Evolutionary conservation across 1,284 basidiomycete species (phyloP), one percentile per base, ranked within the genome.

Genomic region (Coriolopsis trogii): DNA sequence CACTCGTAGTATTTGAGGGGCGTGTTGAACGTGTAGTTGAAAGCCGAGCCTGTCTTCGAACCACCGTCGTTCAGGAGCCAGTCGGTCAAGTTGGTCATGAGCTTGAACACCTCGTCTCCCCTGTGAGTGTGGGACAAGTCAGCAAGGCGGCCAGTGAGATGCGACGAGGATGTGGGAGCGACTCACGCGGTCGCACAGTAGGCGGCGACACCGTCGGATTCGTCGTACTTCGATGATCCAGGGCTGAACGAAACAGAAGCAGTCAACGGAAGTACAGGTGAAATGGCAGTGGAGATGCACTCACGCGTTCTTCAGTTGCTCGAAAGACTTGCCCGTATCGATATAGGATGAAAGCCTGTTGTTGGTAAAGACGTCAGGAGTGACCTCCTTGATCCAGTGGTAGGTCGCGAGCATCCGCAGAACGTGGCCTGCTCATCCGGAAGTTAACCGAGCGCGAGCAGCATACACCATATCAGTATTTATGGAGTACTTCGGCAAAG

Each of bases 341-440:
- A 89, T 69, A 16, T 81, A 70, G 5, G 81, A 80, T 3, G 84
- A 82, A 43, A 88, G 72, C 20, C 86, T 77, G 62, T 85, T 89
- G 49, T 80, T 75, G 6, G 85, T 73, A 59, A 90, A 90, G 1
- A 83, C 80, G 61, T 89, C 79, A 9, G 85, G 86, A 10, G 73
- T 68, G 2, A 79, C 71, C 66, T 90, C 87, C 30, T 76, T 73
- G 25, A 87, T 71, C 48, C 87, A 76, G 63, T 89, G 87, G 60
- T 87, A 84, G 0, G 86, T 87, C 15, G 85, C 84, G 20, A 90
- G 76, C n/a, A 89, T 71, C 25, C 87, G 82, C 30, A 90, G 73
- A 16, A 84, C 74, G 58, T 84, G 83, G 0, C 82, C 84, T 85
- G 41, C 16, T 9, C 7, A 16, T 24, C n/a, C 16, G n/a, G n/a